Percentiles rank a stretch among this genome's conserved stretches.
These are phyloP conservation scores for Oryza meridionalis DNA, from an alignment of 176 grass and related monocot genomes.

Conservation along the genomic window DNA sequence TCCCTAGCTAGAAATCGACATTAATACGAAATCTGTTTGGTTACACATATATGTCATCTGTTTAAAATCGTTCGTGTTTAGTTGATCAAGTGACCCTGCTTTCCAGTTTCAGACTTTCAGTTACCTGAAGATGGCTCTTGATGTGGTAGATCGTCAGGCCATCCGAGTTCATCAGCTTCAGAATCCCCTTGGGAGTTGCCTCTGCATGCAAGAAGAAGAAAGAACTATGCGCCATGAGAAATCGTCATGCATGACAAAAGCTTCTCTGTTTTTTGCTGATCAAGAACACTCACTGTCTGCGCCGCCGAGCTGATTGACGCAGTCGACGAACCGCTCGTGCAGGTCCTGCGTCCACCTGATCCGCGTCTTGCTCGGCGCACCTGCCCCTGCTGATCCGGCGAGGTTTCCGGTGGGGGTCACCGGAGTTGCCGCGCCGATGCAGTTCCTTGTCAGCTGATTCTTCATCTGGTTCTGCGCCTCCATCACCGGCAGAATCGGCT, in stretches of 20 bases:
- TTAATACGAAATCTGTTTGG: not conserved
- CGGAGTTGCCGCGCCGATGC: not conserved
- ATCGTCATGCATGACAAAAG: not conserved
- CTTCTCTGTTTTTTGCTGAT: not conserved
- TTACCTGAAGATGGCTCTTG: constrained; percentile 96
- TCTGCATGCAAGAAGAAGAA: constrained; percentile 42
- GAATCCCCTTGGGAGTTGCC: constrained; percentile 88
- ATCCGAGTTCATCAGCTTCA: constrained; percentile 87
- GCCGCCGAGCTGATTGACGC: constrained; percentile 79
- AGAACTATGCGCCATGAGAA: constrained; percentile 24
- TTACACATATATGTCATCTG: not conserved
- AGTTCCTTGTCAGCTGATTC: constrained; percentile 27
- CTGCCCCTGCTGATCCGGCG: not conserved
- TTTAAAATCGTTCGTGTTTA: not conserved
- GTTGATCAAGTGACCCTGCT: not conserved
- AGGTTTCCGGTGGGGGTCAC: constrained; percentile 12
- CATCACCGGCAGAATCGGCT: constrained; percentile 27
- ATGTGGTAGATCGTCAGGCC: constrained; percentile 89
- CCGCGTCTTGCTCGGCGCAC: constrained; percentile 61
- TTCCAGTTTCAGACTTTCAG: not conserved
- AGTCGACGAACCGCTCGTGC: constrained; percentile 81
- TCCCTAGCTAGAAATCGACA: not conserved
- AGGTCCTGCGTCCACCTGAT: constrained; percentile 95
- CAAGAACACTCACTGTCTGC: constrained; percentile 65
- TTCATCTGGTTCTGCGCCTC: constrained; percentile 45